Base-by-base conservation (phyloP, 1,139 yeast genomes). In the Suhomyces choctaworum region DNA sequence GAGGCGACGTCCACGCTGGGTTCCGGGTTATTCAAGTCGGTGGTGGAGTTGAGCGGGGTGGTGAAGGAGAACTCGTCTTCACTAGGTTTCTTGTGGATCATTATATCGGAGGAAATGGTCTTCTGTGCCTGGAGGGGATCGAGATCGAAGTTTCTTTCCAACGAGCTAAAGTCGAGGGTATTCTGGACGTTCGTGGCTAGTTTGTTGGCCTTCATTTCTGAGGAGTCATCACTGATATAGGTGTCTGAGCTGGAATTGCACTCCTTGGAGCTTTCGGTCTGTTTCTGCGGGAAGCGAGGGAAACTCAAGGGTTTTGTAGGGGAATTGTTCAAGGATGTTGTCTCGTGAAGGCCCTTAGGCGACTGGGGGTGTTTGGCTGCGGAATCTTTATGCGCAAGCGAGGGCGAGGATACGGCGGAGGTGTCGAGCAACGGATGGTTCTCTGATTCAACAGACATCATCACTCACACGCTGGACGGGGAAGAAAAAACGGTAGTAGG, bases 231-330 rank as follows among this genome's bases (percentile, higher is more conserved):
- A 40, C 70, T 64, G 16, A 65, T 65, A 33, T 58, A 69, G 7
- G 76, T 70, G 36, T 70, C 76, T 4, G 74, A 63, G 37, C 70
- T 62, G 4, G 74, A 67, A 43, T 61, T 65, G 41, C 63, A 62
- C 36, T 59, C 69, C 39, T 55, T 55, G 32, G 43, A 40, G 26
- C 45, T 36, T 19, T 30, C 39, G 27, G 15, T 15, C 17, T 27
- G 34, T 28, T 34, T 31, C 12, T 39, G 37, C 24, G 41, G 34
- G 13, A 41, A 35, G 8, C 45, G 47, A 9, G 64, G 62, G 40
- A 58, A 60, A 22, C 56, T 56, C 22, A 62, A 54, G 7, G 70
- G 73, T 40, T 63, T 64, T 10, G 62, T 60, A n/a, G 70, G 70
- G 3, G 68, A 62, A 25, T 49, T 56, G 22, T 45, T 40, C 14